These are phyloP conservation scores for Leccinellum rugosiceps DNA, from an alignment of 768 basidiomycete genomes.

Conservation along the genomic window DNA sequence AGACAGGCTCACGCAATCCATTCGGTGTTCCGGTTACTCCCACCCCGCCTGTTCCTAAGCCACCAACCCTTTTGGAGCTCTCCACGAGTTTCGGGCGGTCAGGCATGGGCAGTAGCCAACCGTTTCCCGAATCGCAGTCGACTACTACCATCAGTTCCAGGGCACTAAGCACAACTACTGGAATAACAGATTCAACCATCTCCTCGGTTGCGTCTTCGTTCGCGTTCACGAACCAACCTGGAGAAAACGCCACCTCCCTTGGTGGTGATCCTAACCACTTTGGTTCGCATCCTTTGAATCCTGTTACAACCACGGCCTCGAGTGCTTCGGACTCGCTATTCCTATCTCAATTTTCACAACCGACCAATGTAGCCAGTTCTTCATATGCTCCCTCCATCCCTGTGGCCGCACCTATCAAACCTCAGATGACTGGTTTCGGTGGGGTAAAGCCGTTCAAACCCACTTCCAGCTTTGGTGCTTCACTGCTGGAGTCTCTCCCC, in stretches of 20 bases:
- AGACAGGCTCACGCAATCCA: conserved; percentile 94
- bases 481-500: conserved; percentile 69
- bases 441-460: conserved; percentile 83
- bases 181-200: conserved; percentile 45
- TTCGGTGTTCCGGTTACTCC: conserved; percentile 74
- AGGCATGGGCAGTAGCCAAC: conserved; percentile 27
- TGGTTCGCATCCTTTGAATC: conserved; percentile 23
- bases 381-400: conserved; percentile 35
- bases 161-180: conserved; percentile 25
- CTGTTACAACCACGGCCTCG: conserved; percentile 38
- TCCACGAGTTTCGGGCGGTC: conserved; percentile 45
- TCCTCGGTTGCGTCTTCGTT: conserved; percentile 76
- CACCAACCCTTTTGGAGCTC: conserved; percentile 79
- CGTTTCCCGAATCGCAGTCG: conserved; percentile 27
- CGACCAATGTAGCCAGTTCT: conserved; percentile 42
- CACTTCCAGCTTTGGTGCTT: conserved; percentile 74
- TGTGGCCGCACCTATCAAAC: conserved; percentile 32
- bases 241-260: conserved; percentile 1
- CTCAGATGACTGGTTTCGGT: conserved; percentile 49
- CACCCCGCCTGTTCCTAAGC: conserved; percentile 66
- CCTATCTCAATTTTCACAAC: conserved; percentile 46
- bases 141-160: conserved; percentile 29
- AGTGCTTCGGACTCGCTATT: conserved; percentile 47
- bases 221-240: conserved; percentile 38
- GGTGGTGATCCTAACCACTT: conserved; percentile 7